Conservation (phyloP, 495 filamentous ascomycete species). For the Cairneyella variabilis region DNA sequence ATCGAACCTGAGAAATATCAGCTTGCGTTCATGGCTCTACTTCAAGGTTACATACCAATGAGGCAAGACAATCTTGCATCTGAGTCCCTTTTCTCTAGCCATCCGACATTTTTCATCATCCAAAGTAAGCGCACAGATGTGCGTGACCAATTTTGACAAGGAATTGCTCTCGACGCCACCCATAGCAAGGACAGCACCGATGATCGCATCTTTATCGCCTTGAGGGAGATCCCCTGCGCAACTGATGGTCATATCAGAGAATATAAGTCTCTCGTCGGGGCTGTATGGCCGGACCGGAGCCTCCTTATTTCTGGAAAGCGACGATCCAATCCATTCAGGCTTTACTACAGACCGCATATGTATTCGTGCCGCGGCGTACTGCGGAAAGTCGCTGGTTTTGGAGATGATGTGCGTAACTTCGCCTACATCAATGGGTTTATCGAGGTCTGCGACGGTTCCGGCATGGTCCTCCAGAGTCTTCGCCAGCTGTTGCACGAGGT, state of each 20-base stretch:
- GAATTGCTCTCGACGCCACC: conserved; percentile 74
- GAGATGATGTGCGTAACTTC: conserved; percentile 81
- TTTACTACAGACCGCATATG: conserved; percentile 81
- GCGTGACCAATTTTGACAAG: conserved; percentile 71
- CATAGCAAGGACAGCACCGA: conserved; percentile 83
- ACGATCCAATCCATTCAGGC: conserved; percentile 71
- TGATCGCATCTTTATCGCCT: conserved; percentile 89
- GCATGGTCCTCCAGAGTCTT: conserved; percentile 46
- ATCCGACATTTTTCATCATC: conserved; percentile 67
- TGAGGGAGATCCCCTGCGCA: conserved; percentile 74
- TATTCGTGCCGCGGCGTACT: conserved; percentile 66
- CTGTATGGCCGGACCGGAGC: conserved; percentile 78
- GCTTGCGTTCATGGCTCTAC: conserved; percentile 22
- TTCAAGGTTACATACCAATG: conserved; percentile 67
- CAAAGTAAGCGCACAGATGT: conserved; percentile 79
- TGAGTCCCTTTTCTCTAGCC: conserved; percentile 57
- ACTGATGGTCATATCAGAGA: conserved; percentile 76
- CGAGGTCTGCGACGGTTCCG: conserved; percentile 45
- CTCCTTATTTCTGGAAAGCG: conserved; percentile 62
- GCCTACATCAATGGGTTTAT: conserved; percentile 46
- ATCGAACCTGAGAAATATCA: conserved; percentile 68
- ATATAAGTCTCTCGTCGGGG: conserved; percentile 85
- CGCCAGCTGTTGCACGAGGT: conserved; percentile 13
- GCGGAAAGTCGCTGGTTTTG: conserved; percentile 79
- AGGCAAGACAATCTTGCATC: conserved; percentile 82